Evolutionary conservation across 2,329 filamentous ascomycete genomes (phyloP), one percentile per base, ranked within the genome.

Genomic region (Karstenula rhodostoma): DNA sequence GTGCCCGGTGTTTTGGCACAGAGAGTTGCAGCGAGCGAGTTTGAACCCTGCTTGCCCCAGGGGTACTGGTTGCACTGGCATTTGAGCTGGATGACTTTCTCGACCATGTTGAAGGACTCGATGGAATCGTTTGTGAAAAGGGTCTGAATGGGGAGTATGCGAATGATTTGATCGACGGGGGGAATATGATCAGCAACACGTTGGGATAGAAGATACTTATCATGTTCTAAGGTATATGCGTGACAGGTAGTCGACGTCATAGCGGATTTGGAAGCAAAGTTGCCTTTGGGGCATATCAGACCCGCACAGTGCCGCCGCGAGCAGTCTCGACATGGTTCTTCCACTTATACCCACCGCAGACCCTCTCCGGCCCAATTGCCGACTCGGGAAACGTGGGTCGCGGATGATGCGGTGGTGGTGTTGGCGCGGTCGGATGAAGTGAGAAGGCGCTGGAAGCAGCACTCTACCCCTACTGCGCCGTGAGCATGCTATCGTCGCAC

Each of bases 31-130:
- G 89, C 87, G 13, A 92, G 76, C 0, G 90, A 92, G 2, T 89
- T 75, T 15, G 81, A 83, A 29, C 90, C 90, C 67, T 85, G 83
- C 73, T 88, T 90, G 2, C 90, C 91, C 90, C 90, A 93, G 12
- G 85, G 83, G 65, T 92, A 92, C 67, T 88, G 79, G 72, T 87
- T 87, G 73, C 84, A 84, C 46, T 79, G 76, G 67, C 84, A 87
- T 66, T 82, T 82, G 25, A 87, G 71, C 67, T 86, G 84, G 59
- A 87, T 79, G 12, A 86, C 80, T 58, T 82, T 80, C 43, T 83
- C 78, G 37, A 80, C 75, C 83, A 85, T 86, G 37, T 40, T 73
- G 64, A 61, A 12, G 32, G 44, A 40, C 47, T 37, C 6, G 42
- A 44, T 10, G 42, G 5, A 15, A 13, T 6, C 9, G 23, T 22